These are phyloP conservation scores for Dipteronia dyeriana DNA, from an alignment of 345 rosid species.

Conservation along the genomic window DNA sequence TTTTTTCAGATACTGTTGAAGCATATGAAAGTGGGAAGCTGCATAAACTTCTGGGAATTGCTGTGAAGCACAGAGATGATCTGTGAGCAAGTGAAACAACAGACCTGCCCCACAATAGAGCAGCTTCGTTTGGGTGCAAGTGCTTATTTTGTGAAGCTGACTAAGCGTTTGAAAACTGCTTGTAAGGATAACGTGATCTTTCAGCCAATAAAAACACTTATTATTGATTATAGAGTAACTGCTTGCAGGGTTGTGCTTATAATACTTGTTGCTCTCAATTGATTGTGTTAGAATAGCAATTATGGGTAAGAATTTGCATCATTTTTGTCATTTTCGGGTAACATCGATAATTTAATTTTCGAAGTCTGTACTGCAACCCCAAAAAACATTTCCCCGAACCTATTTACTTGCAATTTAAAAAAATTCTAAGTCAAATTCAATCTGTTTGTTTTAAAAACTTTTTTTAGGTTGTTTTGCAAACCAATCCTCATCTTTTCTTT, in stretches of 20 bases:
- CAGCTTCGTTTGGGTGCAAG: background rate
- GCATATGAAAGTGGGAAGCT: slow-evolving; percentile 74
- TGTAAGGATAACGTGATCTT: background rate
- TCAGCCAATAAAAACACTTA: background rate
- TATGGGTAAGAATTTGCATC: background rate
- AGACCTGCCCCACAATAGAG: background rate
- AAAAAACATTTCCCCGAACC: too few relatives aligned
- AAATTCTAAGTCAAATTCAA: too few relatives aligned
- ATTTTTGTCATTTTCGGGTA: too few relatives aligned
- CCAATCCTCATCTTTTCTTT: too few relatives aligned
- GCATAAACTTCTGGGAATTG: slow-evolving; percentile 64
- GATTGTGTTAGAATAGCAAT: background rate
- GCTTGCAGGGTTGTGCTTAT: background rate
- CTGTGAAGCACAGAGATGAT: slow-evolving; percentile 33
- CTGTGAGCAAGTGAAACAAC: slow-evolving; percentile 35
- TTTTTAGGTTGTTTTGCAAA: too few relatives aligned
- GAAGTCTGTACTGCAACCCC: too few relatives aligned
- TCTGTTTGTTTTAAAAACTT: too few relatives aligned
- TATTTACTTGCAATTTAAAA: too few relatives aligned
- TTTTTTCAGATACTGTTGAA: slow-evolving; percentile 64
- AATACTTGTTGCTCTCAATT: background rate
- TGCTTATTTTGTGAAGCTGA: background rate
- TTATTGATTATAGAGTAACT: background rate
- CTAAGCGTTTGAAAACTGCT: background rate
- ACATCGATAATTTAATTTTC: too few relatives aligned